A percentile compares a stretch with the other conserved stretches of the same genome.
Evolutionary conservation across 2,329 filamentous ascomycete species (phyloP).

Genomic region (Gnomoniopsis smithogilvyi): DNA sequence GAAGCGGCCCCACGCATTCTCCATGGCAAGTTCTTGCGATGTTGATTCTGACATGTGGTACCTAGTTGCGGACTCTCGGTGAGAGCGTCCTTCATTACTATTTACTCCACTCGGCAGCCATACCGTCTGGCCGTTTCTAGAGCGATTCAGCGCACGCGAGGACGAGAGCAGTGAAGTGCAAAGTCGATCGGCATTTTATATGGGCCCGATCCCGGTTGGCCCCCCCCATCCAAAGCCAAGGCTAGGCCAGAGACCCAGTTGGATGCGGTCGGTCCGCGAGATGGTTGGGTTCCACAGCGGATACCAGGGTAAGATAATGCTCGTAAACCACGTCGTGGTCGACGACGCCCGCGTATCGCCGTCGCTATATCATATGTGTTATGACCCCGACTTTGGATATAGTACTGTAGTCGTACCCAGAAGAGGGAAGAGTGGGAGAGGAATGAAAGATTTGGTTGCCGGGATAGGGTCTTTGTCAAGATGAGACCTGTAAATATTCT

Average conservation of each 20-base stretch:
- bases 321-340: neutral
- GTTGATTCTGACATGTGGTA: neutral
- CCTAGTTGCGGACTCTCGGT: neutral
- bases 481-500: neutral
- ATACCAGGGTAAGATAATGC: neutral
- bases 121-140: neutral
- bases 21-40: neutral
- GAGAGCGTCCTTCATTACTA: neutral
- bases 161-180: neutral
- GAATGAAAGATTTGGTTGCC: no score
- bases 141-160: neutral
- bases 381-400: no score
- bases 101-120: neutral
- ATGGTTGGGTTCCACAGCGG: neutral
- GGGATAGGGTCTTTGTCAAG: no score
- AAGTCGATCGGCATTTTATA: neutral
- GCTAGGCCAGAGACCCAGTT: neutral
- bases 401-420: no score
- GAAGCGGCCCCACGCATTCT: conserved; percentile 7
- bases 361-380: neutral
- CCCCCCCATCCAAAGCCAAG: neutral
- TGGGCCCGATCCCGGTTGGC: neutral
- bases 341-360: neutral
- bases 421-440: no score
- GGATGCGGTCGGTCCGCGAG: neutral